Conservation (phyloP, 306 rosid genomes). For the Alnus rubra region DNA sequence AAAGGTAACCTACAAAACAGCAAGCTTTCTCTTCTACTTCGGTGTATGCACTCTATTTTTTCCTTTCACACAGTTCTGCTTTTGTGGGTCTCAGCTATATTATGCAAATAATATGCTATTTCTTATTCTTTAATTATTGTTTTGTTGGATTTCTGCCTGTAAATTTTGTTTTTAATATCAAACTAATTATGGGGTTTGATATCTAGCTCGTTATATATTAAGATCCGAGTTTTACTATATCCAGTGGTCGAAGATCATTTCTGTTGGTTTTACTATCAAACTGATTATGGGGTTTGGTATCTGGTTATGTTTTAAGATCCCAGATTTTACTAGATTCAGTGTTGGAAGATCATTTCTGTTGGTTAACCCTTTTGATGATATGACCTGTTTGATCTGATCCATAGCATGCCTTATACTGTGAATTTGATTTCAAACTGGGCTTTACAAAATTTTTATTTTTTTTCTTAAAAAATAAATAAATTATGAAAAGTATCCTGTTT, state of each 20-base stretch:
- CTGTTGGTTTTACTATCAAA: not conserved
- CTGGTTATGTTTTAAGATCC: constrained; percentile 9
- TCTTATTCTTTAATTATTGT: not conserved
- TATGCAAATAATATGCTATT: not conserved
- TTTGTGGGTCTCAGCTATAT: not conserved
- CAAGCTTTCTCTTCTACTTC: not conserved
- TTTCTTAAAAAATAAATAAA: no score
- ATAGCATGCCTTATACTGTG: not conserved
- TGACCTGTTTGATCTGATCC: not conserved
- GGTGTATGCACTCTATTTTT: not conserved
- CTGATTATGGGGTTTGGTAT: not conserved
- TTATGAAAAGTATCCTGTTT: no score
- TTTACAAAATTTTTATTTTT: not conserved
- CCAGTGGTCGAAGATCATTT: not conserved
- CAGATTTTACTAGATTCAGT: not conserved
- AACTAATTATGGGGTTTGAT: not conserved
- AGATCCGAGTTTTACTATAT: not conserved
- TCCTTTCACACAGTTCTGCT: not conserved
- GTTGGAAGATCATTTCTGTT: not conserved
- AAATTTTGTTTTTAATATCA: not conserved
- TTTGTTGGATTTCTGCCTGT: not conserved
- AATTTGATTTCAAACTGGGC: not conserved
- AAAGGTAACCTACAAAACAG: constrained; percentile 31
- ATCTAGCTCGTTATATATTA: not conserved
- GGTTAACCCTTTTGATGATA: not conserved